Evolutionary conservation across 768 basidiomycete genomes (phyloP).

Genomic region (Kwoniella sp.): DNA sequence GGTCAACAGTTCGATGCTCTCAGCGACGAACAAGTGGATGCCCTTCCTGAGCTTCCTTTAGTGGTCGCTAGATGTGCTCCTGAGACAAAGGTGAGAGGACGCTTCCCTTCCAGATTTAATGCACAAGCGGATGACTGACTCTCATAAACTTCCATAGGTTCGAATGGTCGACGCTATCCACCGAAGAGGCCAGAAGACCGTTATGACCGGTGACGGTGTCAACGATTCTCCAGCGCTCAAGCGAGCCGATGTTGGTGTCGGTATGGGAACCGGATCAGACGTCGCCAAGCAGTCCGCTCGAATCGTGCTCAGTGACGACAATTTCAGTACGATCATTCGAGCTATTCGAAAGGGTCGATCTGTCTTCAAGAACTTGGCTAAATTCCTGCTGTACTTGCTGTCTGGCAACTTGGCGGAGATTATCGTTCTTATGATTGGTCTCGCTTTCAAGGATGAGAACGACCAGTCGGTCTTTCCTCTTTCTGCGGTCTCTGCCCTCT

Average conservation of each 20-base stretch:
- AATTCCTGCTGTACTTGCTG: slow-evolving; percentile 64
- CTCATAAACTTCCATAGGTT: slow-evolving; percentile 60
- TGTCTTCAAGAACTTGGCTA: slow-evolving; percentile 64
- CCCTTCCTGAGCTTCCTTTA: slow-evolving; percentile 60
- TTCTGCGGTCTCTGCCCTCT: slow-evolving; percentile 60
- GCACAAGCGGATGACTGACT: no score
- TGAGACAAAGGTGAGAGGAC: slow-evolving; percentile 53
- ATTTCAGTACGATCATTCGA: slow-evolving; percentile 67
- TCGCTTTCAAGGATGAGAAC: slow-evolving; percentile 62
- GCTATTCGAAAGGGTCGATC: slow-evolving; percentile 70
- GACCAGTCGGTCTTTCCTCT: slow-evolving; percentile 64
- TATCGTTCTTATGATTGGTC: slow-evolving; percentile 62
- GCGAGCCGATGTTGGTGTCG: slow-evolving; percentile 65
- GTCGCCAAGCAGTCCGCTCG: slow-evolving; percentile 69
- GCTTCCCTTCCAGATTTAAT: no score
- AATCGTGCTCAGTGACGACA: slow-evolving; percentile 67
- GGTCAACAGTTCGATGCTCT: slow-evolving; percentile 63
- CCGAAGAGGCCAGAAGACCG: slow-evolving; percentile 62
- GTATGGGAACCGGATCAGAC: slow-evolving; percentile 65
- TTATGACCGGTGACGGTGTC: slow-evolving; percentile 66
- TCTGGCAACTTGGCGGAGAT: slow-evolving; percentile 64
- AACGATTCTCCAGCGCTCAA: slow-evolving; percentile 67
- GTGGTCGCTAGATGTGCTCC: slow-evolving; percentile 66
- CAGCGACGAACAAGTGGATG: slow-evolving; percentile 63
- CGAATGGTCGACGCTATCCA: slow-evolving; percentile 63